Conservation (phyloP, 2,329 filamentous ascomycete species). For the Aspergillus carbonarius region DNA sequence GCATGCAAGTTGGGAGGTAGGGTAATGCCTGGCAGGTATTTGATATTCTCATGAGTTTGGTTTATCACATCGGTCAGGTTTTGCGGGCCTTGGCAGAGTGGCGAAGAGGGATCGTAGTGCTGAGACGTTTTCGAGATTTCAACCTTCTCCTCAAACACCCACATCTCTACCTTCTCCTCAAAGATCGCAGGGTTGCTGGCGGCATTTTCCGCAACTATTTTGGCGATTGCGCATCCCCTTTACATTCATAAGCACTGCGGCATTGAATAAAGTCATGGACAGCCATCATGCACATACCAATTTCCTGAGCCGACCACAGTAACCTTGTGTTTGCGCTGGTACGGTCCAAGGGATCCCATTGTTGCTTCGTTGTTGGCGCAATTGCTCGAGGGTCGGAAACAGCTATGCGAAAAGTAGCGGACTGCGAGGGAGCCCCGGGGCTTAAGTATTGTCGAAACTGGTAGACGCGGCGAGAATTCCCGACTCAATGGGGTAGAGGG, state of each 20-base stretch:
- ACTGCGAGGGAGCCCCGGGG: slow-evolving; percentile 8
- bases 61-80: slow-evolving; percentile 94
- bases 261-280: slow-evolving; percentile 38
- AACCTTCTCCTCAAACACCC: slow-evolving; percentile 95
- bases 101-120: slow-evolving; percentile 77
- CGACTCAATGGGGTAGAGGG: slow-evolving; percentile 17
- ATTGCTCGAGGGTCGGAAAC: slow-evolving; percentile 11
- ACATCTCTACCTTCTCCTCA: slow-evolving; percentile 92
- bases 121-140: slow-evolving; percentile 69
- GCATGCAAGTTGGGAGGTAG: slow-evolving; percentile 69
- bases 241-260: slow-evolving; percentile 82
- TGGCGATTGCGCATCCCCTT: slow-evolving; percentile 95
- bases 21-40: slow-evolving; percentile 87
- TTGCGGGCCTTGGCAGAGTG: slow-evolving; percentile 67
- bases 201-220: slow-evolving; percentile 93
- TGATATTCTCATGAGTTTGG: slow-evolving; percentile 89
- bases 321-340: slow-evolving; percentile 41
- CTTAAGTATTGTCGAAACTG: slow-evolving; percentile 21
- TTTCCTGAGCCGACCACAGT: slow-evolving; percentile 95
- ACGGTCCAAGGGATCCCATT: slow-evolving; percentile 34
- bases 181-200: slow-evolving; percentile 75
- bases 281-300: slow-evolving; percentile 60
- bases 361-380: slow-evolving; percentile 15
- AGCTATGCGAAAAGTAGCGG: slow-evolving; percentile 13
- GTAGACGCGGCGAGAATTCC: slow-evolving; percentile 14